These are phyloP conservation scores for Boehmeria nivea DNA, from an alignment of 306 rosid genomes.

Conservation along the genomic window DNA sequence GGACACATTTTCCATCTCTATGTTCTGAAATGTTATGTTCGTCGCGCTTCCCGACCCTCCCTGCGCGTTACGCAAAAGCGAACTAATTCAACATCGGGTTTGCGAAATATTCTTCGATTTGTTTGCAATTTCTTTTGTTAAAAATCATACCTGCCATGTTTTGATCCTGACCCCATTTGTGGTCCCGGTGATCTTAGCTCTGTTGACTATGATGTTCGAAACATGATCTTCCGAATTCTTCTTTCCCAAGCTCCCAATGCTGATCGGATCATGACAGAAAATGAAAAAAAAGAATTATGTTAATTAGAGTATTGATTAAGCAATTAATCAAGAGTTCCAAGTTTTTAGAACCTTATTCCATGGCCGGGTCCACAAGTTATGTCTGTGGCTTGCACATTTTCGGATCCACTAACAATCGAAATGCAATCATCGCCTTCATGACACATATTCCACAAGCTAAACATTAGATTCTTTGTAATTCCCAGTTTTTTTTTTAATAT, in stretches of 20 bases:
- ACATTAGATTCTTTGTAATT: not conserved
- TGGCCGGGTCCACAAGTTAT: slow-evolving; percentile 90
- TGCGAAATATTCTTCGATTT: not conserved
- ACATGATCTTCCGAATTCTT: slow-evolving; percentile 44
- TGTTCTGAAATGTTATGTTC: slow-evolving; percentile 51
- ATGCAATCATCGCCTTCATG: slow-evolving; percentile 77
- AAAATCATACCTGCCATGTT: slow-evolving; percentile 63
- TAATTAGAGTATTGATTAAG: not conserved
- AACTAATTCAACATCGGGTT: not conserved
- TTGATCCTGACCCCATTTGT: slow-evolving; percentile 75
- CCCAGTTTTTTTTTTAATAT: too few relatives aligned
- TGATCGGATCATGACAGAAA: slow-evolving; percentile 11
- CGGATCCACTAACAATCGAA: slow-evolving; percentile 68
- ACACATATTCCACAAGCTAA: not conserved
- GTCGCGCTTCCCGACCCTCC: slow-evolving; percentile 73
- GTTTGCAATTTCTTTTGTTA: not conserved
- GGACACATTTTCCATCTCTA: slow-evolving; percentile 49
- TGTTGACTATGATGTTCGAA: slow-evolving; percentile 44
- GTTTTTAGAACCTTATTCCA: slow-evolving; percentile 59
- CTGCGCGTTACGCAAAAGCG: slow-evolving; percentile 8
- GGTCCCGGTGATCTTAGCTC: slow-evolving; percentile 69
- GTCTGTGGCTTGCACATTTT: slow-evolving; percentile 37
- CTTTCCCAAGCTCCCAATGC: slow-evolving; percentile 76
- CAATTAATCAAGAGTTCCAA: not conserved
- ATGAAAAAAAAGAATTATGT: not conserved